Evolutionary conservation across 768 basidiomycete species (phyloP), one percentile per base, ranked within the genome.

Genomic region (Lanmaoa rubissima): DNA sequence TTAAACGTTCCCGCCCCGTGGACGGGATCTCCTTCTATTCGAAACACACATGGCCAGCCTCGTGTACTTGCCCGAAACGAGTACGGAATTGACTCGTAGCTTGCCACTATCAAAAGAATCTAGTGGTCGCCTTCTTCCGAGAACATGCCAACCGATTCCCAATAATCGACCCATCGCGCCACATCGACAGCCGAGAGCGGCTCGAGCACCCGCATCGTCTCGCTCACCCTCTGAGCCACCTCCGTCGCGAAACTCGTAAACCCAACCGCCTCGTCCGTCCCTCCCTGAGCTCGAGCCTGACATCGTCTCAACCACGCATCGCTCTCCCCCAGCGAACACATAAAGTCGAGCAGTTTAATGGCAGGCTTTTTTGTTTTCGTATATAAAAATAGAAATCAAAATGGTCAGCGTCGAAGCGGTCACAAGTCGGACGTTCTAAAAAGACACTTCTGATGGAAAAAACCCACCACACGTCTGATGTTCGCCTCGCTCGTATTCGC

Each of bases 111-210:
- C 21, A 24, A 24, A 38, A 17, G 13, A 19, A 21, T 34, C 21
- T 49, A 1, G 28, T 13, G 26, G 21, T 16, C 28, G 19, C 24
- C 39, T 35, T 26, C 47, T 31, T 49, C 48, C 35, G 40, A 36
- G 21, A 72, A 64, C 56, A 73, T 65, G 19, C 67, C 67, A 12
- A 51, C 55, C 16, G 56, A 63, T 39, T 55, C 69, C 77, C 77
- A 78, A 53, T 78, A 78, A 11, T 65, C 65, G 3, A 79, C 65
- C 75, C 76, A 79, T n/a, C 52, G 53, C 3, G 36, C 48, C 13
- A 55, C 75, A 44, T 76, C 70, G 0, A 48, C 54, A 1, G 56
- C 54, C 10, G 59, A 66, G 7, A 78, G 53, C 5, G 65, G 58
- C 26, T 61, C 57, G 3, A 76, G 57, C 1, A 46, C 48, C 21